A percentile compares a stretch with the other conserved stretches of the same genome.
These are phyloP conservation scores for Plasmodium fragile DNA, from an alignment of 169 alveolate species.

Conservation along the genomic window DNA sequence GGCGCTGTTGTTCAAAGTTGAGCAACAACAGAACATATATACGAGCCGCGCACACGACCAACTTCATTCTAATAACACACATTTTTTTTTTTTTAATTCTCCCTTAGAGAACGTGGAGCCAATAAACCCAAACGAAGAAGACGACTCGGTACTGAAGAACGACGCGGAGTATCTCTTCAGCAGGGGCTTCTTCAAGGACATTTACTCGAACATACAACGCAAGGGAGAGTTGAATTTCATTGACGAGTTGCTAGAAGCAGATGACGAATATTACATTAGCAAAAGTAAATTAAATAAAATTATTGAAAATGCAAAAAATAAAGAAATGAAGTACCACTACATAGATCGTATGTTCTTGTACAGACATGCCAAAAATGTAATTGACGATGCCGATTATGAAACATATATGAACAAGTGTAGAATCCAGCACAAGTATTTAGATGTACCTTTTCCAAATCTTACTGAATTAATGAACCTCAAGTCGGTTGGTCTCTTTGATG, in stretches of 20 bases:
- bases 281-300: conserved; percentile 51
- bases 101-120: conserved; percentile 33
- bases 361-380: conserved; percentile 69
- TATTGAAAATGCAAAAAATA: conserved; percentile 61
- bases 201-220: conserved; percentile 43
- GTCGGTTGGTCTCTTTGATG: conserved; percentile 43
- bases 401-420: conserved; percentile 39
- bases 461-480: conserved; percentile 45
- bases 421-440: conserved; percentile 30
- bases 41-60: no score
- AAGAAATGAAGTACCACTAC: conserved; percentile 67
- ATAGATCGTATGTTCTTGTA: conserved; percentile 64
- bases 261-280: conserved; percentile 48
- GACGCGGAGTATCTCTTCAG: conserved; percentile 68
- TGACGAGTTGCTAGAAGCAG: conserved; percentile 35
- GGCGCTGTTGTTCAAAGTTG: neutral
- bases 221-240: conserved; percentile 68
- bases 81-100: no score
- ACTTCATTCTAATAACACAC: neutral
- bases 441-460: conserved; percentile 65
- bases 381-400: conserved; percentile 61
- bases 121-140: conserved; percentile 15
- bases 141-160: conserved; percentile 33
- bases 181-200: conserved; percentile 28
- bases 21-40: no score